Evolutionary conservation across 306 rosid species (phyloP), one percentile per base, ranked within the genome.

Genomic region (Trifolium dubium): DNA sequence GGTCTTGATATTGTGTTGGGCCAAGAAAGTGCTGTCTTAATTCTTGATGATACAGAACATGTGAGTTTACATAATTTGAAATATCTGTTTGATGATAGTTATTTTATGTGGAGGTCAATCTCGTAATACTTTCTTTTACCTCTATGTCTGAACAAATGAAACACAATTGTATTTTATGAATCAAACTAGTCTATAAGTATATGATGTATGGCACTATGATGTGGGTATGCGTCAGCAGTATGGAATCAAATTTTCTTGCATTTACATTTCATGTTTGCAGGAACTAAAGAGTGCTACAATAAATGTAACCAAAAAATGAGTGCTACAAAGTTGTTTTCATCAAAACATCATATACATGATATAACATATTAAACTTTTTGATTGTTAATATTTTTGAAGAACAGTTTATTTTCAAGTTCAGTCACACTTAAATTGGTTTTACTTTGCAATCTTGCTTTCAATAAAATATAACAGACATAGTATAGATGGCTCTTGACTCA

Each of bases 31-130:
- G 93, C 92, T 34, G 96, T 87, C 76, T 72, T 95, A 35, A 95
- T 95, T 73, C 96, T 95, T 34, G 99, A 92, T 66, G 98, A 95
- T 87, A 88, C 97, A 4, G 98, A 95, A 85, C 74, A 87, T 56
- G 98, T 92, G 80, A 78, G 96, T 85, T 77, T 55, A 43, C 64
- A 17, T 73, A 29, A 49, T 43, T 41, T 41, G 34, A 32, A 62
- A 69, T 65, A 18, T 35, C 29, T 15, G 54, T 66, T 64, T 68
- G 72, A 41, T 59, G 71, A 17, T 69, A 69, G 32, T 73, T 74
- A 14, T 64, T 28, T 71, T 46, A 34, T 61, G 64, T 41, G 56
- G 72, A 19, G 32, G 39, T 30, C 59, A 18, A 5, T 66, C 10
- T 51, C 56, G 8, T 43, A 72, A 49, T 63, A 30, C 59, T 46